Evolutionary conservation across 1,139 yeast genomes (phyloP).

Genomic region (Kodamaea fungicola): DNA sequence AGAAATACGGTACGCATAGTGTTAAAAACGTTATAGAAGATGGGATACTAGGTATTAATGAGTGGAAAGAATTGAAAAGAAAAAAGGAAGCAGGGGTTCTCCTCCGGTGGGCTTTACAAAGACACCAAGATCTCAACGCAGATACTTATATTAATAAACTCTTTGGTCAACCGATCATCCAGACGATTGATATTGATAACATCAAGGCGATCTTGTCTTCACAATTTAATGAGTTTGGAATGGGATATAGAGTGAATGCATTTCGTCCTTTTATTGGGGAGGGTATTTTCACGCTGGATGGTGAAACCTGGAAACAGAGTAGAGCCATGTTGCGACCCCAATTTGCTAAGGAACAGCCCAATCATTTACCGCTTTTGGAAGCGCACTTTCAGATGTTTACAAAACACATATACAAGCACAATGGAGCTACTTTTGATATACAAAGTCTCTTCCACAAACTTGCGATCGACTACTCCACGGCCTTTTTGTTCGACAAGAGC

Average conservation of each 20-base stretch:
- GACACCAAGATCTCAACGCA: not conserved
- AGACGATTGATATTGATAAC: constrained; percentile 18
- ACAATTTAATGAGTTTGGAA: constrained; percentile 20
- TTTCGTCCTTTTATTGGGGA: constrained; percentile 28
- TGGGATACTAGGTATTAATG: constrained; percentile 8
- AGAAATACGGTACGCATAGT: not conserved
- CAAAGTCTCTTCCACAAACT: constrained; percentile 37
- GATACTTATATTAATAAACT: constrained; percentile 3
- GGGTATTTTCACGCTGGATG: constrained; percentile 56
- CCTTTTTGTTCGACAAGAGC: constrained; percentile 37
- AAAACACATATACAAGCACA: constrained; percentile 24
- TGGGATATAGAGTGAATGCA: constrained; percentile 38
- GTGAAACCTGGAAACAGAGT: constrained; percentile 55
- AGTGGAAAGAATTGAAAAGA: constrained; percentile 4
- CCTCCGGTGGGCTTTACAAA: constrained; percentile 5
- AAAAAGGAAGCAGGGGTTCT: constrained; percentile 9
- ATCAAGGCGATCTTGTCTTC: constrained; percentile 22
- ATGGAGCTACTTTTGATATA: constrained; percentile 25
- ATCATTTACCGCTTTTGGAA: constrained; percentile 46
- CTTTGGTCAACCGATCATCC: constrained; percentile 9
- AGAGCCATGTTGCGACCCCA: constrained; percentile 58
- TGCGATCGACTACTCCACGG: constrained; percentile 42
- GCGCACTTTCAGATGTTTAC: constrained; percentile 41
- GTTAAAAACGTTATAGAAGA: constrained; percentile 1
- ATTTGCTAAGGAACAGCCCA: constrained; percentile 53